Base-by-base conservation (phyloP, 495 filamentous ascomycete species). In the Tuber umbilicatum region DNA sequence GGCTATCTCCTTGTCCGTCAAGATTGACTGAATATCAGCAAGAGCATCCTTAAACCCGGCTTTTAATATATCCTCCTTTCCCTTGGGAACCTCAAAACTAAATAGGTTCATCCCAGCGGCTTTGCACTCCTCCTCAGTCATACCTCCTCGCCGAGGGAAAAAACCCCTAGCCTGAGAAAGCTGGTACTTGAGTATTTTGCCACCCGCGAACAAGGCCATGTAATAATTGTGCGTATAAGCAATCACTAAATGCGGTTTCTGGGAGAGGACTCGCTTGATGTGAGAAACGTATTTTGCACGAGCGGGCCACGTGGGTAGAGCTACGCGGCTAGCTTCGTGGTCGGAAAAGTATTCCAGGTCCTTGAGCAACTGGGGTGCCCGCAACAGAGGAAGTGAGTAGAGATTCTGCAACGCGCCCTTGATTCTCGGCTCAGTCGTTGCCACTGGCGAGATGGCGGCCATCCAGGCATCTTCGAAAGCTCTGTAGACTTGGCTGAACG, bases 121-220 rank as follows among this genome's bases (percentile, higher is more conserved):
- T 35, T 64, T 23, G 37, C 74, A 38, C 16, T 80, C 75, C 68
- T 76, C 75, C 31, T 75, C 71, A 14, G 70, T 69, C 70, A 73
- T 76, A n/a, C 73, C 68, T 40, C 74, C 71, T 6, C 67, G 60
- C 27, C 70, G 40, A 3, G 81, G 81, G 38, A 82, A 81, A 71
- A 82, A 82, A 9, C 60, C 73, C 67, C 74, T 74, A 19, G 70
- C 72, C 7, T 71, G 74, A 19, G 74, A 69, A 19, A 82, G 76
- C 72, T 76, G 75, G 37, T 76, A 71, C 23, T 74, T 73, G 23
- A 82, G 70, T 9, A 82, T 73, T 72, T 80, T 79, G 16, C 80
- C 81, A 16, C 81, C 80, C n/a, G 80, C 80, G 40, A 82, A 82
- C n/a, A 82, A 70, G 2, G 75, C 81, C 75, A 82, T 79, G 73